Conservation (phyloP, 495 filamentous ascomycete species). For the Daldinia bambusicola region DNA sequence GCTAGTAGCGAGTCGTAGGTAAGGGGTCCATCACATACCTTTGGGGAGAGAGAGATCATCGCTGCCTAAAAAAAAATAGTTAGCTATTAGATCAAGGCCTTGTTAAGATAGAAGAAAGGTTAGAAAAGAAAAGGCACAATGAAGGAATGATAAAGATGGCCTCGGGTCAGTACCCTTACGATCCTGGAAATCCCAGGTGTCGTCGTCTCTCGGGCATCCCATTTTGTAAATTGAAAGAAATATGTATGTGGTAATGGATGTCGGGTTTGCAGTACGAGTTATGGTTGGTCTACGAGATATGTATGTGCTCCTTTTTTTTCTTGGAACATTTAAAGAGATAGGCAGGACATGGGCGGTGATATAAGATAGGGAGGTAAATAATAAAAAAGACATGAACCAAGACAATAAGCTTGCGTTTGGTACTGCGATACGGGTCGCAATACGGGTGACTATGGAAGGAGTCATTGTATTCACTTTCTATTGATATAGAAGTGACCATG, state of each 20-base stretch:
- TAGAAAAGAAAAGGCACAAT: background rate
- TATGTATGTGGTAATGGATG: background rate
- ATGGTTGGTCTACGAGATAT: background rate
- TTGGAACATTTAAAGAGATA: background rate
- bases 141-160: constrained; percentile 5
- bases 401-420: background rate
- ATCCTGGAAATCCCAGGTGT: background rate
- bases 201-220: constrained; percentile 14
- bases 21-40: constrained; percentile 61
- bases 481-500: constrained; percentile 5
- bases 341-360: background rate
- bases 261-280: background rate
- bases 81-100: constrained; percentile 40
- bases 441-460: background rate
- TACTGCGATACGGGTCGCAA: background rate
- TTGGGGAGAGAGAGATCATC: constrained; percentile 97
- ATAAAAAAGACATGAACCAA: constrained; percentile 1
- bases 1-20: background rate
- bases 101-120: background rate
- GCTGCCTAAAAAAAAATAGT: constrained; percentile 64
- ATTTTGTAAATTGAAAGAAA: constrained; percentile 17
- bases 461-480: constrained; percentile 6
- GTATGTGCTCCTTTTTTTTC: background rate
- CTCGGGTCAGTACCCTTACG: constrained; percentile 12
- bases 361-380: background rate